phyloP scores from a whole-genome alignment of 2,329 filamentous ascomycete genomes.

The Microascus cirrosus region DNA sequence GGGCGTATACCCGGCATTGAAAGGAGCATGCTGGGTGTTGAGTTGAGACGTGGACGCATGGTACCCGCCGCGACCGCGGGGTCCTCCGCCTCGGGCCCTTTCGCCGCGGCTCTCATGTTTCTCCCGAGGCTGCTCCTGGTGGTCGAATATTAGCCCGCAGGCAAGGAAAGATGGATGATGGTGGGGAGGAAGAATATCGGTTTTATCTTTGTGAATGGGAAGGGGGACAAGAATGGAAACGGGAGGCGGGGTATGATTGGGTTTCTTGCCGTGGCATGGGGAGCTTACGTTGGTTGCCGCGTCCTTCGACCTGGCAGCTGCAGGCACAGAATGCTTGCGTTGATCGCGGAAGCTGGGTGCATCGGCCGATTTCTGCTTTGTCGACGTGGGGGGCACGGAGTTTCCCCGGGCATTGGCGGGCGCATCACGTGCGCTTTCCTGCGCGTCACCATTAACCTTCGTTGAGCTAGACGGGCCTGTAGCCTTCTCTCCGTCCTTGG shows the following conservation, averaged over 20 bases:
- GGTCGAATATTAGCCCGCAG: conserved; percentile 1
- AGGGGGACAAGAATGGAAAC: background rate
- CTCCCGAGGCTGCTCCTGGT: conserved; percentile 12
- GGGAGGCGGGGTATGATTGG: background rate
- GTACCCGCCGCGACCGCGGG: conserved; percentile 33
- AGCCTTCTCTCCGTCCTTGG: conserved; percentile 25
- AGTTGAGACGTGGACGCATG: conserved; percentile 17
- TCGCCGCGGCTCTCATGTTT: conserved; percentile 26
- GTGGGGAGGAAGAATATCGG: background rate
- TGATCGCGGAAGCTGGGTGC: conserved; percentile 26
- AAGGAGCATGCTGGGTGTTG: conserved; percentile 22
- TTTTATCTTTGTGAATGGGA: background rate
- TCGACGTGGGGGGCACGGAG: conserved; percentile 20
- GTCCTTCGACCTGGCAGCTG: conserved; percentile 30
- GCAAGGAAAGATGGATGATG: background rate
- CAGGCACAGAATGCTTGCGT: conserved; percentile 29
- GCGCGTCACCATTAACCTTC: conserved; percentile 19
- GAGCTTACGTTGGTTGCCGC: conserved; percentile 26
- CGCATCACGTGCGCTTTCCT: conserved; percentile 24
- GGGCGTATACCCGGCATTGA: conserved; percentile 20
- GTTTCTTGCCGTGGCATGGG: background rate
- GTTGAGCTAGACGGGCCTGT: conserved; percentile 13
- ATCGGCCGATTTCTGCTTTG: conserved; percentile 35
- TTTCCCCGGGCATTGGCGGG: conserved; percentile 21
- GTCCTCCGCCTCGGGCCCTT: conserved; percentile 28